Conservation (phyloP, 1,284 basidiomycete genomes). For the Lentinula novae-zelandiae region DNA sequence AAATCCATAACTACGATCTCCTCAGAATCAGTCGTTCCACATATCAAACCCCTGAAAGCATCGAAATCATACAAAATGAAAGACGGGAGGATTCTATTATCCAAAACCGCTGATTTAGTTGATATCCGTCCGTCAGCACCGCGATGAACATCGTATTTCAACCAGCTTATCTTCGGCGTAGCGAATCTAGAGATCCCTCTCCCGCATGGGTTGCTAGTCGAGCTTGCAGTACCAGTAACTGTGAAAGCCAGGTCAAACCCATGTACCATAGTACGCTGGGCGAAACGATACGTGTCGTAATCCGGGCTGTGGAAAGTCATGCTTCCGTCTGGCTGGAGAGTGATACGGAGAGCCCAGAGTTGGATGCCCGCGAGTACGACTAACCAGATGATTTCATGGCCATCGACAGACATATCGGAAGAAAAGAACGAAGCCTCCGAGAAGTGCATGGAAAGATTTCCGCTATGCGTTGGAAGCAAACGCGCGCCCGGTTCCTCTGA, state of each 20-base stretch:
- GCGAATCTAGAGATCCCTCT: neutral
- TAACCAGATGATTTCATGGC: neutral
- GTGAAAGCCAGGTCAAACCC: neutral
- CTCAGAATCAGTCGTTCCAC: neutral
- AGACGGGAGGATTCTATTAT: neutral
- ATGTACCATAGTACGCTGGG: neutral
- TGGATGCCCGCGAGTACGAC: neutral
- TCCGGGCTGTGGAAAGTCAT: neutral
- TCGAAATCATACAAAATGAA: neutral
- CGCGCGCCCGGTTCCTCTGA: too few relatives aligned
- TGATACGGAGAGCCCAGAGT: neutral
- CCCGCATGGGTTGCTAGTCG: neutral
- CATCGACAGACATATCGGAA: neutral
- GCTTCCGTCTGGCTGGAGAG: neutral
- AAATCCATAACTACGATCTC: neutral
- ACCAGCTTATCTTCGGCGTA: neutral
- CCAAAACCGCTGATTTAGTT: neutral
- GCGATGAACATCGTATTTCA: neutral
- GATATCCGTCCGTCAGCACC: neutral
- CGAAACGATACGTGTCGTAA: neutral
- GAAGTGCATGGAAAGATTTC: neutral
- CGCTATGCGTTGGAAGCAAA: neutral
- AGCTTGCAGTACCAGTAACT: neutral
- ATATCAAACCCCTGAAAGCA: neutral
- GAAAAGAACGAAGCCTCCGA: neutral